Percentiles rank a stretch among this genome's conserved stretches.
phyloP scores from a whole-genome alignment of 2,329 filamentous ascomycete species.

The Ophiostoma triangulosporum region DNA sequence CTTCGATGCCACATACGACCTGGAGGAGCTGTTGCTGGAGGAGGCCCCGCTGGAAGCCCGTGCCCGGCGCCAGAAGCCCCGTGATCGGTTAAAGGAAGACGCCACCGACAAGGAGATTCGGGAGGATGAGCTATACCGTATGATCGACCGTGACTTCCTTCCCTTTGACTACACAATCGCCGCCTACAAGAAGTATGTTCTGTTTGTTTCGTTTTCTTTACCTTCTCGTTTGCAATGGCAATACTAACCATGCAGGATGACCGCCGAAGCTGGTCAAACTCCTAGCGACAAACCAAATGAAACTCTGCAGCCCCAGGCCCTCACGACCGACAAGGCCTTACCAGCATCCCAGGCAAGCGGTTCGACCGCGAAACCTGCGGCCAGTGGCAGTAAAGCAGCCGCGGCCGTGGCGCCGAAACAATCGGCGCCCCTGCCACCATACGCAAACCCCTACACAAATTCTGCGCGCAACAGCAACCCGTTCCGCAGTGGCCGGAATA shows the following conservation, averaged over 20 bases:
- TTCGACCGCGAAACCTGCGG: too few relatives aligned
- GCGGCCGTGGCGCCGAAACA: slow-evolving; percentile 19
- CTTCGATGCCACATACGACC: slow-evolving; percentile 94
- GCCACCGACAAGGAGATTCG: slow-evolving; percentile 90
- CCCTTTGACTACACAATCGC: slow-evolving; percentile 89
- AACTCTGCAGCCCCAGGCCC: slow-evolving; percentile 27
- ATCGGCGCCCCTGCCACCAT: slow-evolving; percentile 29
- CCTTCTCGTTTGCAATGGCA: neutral
- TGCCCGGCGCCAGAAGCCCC: slow-evolving; percentile 82
- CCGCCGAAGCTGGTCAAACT: slow-evolving; percentile 16
- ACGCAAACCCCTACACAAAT: slow-evolving; percentile 32
- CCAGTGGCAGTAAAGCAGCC: too few relatives aligned
- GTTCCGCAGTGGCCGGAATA: slow-evolving; percentile 8
- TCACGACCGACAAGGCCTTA: slow-evolving; percentile 38
- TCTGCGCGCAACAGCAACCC: slow-evolving; percentile 11
- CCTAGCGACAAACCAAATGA: neutral
- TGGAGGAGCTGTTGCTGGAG: slow-evolving; percentile 86
- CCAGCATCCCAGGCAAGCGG: slow-evolving; percentile 24
- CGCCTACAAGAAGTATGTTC: slow-evolving; percentile 57
- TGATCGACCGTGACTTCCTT: slow-evolving; percentile 88
- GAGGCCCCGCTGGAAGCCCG: slow-evolving; percentile 90
- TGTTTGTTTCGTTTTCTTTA: too few relatives aligned
- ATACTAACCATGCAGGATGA: slow-evolving; percentile 9
- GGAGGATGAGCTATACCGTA: slow-evolving; percentile 82
- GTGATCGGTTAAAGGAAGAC: slow-evolving; percentile 83